Base-by-base conservation (phyloP, 495 filamentous ascomycete species). In the Hypomontagnella monticulosa region DNA sequence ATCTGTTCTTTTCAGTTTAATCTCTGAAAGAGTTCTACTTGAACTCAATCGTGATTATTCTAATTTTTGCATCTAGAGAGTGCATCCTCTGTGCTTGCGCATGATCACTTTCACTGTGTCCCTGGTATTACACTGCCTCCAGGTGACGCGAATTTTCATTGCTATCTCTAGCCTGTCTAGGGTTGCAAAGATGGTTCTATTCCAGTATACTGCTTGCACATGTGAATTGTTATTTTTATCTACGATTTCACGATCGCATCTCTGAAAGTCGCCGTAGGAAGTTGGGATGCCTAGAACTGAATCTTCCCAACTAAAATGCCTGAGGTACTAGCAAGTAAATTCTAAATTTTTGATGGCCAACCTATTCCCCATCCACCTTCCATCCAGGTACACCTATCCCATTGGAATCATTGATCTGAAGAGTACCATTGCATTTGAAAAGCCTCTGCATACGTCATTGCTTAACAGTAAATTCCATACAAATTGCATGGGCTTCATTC, bases 1-100 rank as follows among this genome's bases (percentile, higher is more conserved):
- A 93, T 92, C 89, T 92, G 89, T 92, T 92, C 89, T 92, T 91
- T 92, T 91, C 88, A 91, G 88, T 91, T 89, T 91, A 90, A 91
- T 81, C 76, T 80, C 80, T 82, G 80, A 79, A 82, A 81, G 75
- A 69, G 67, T 57, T 55, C 81, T 80, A 86, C 73, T 74, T 81
- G 75, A 78, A 77, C 80, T 74, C 71, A 81, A 87, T 83, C 82
- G 79, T 86, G 84, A 88, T 90, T 90, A 89, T 83, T 84, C 85
- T 82, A 81, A 88, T 90, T 89, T 89, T 89, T 77, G 81, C 70
- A 77, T 42, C 68, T 55, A 55, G 87, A 72, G 61, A 58, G 70
- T 41, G 71, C 32, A 76, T 77, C 83, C 89, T 87, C 88, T 90
- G 87, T 79, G 88, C 89, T 92, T 89, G 89, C 88, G 77, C 81